Conservation (phyloP, 2,329 filamentous ascomycete genomes). For the Xylaria sp. region DNA sequence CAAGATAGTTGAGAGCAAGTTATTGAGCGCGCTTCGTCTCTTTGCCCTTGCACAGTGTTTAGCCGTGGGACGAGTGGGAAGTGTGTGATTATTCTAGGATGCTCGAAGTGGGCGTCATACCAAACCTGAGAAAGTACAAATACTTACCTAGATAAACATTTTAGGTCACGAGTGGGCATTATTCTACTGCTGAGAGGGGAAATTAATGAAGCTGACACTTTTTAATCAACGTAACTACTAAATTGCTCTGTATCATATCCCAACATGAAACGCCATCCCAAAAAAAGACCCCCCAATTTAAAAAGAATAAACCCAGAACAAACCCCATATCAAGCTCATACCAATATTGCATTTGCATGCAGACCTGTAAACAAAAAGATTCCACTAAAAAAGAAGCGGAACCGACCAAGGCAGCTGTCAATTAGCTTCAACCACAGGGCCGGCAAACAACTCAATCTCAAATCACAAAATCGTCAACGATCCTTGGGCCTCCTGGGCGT, state of each 20-base stretch:
- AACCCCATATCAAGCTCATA: slow-evolving; percentile 7
- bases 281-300: not conserved
- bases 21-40: not conserved
- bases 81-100: not conserved
- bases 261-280: slow-evolving; percentile 26
- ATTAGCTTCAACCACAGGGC: slow-evolving; percentile 23
- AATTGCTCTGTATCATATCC: slow-evolving; percentile 4
- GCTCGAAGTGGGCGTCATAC: not conserved
- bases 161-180: not conserved
- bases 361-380: slow-evolving; percentile 39
- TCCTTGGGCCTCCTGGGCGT: slow-evolving; percentile 24
- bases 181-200: not conserved
- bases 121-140: not conserved
- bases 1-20: not conserved
- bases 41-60: not conserved
- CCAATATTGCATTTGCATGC: slow-evolving; percentile 41
- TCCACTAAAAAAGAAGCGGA: slow-evolving; percentile 31
- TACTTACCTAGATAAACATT: not conserved
- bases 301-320: slow-evolving; percentile 1
- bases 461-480: slow-evolving; percentile 26
- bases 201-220: not conserved
- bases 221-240: slow-evolving; percentile 22
- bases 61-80: not conserved
- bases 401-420: slow-evolving; percentile 24
- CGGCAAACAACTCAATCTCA: slow-evolving; percentile 14